Conservation (phyloP, 2,329 filamentous ascomycete species). For the Aspergillus sp. region DNA sequence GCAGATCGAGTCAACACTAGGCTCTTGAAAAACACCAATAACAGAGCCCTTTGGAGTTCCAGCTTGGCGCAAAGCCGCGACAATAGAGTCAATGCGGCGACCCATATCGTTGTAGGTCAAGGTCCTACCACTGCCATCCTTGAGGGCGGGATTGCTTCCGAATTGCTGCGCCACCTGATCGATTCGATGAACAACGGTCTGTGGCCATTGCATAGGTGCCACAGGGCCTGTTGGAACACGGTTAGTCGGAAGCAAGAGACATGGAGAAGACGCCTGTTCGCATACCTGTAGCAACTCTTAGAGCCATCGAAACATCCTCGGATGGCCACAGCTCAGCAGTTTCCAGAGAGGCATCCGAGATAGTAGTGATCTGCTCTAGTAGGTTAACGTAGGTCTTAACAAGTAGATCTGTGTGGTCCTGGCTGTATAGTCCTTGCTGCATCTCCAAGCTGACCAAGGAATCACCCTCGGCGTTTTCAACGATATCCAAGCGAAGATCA, state of each 20-base stretch:
- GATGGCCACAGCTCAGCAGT: not conserved
- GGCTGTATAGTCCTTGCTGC: not conserved
- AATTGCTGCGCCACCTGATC: too few relatives aligned
- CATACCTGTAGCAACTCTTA: not conserved
- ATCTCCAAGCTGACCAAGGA: too few relatives aligned
- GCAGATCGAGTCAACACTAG: not conserved
- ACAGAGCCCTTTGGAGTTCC: not conserved
- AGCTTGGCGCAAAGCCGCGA: not conserved
- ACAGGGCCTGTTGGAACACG: not conserved
- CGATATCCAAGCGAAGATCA: too few relatives aligned
- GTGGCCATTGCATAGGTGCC: not conserved
- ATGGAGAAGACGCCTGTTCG: not conserved
- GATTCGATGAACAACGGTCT: too few relatives aligned
- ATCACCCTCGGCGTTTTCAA: too few relatives aligned
- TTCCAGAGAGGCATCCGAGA: too few relatives aligned
- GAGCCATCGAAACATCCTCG: not conserved
- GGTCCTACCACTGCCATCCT: not conserved
- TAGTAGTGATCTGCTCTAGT: not conserved
- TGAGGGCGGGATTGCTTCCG: too few relatives aligned
- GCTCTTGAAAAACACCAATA: not conserved
- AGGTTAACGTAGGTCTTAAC: not conserved
- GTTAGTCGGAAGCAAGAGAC: not conserved
- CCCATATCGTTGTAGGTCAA: conserved; percentile 2
- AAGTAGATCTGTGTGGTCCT: not conserved
- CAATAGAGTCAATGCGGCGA: not conserved